Evolutionary conservation across 768 basidiomycete genomes (phyloP).

Genomic region (Vishniacozyma victoriae): DNA sequence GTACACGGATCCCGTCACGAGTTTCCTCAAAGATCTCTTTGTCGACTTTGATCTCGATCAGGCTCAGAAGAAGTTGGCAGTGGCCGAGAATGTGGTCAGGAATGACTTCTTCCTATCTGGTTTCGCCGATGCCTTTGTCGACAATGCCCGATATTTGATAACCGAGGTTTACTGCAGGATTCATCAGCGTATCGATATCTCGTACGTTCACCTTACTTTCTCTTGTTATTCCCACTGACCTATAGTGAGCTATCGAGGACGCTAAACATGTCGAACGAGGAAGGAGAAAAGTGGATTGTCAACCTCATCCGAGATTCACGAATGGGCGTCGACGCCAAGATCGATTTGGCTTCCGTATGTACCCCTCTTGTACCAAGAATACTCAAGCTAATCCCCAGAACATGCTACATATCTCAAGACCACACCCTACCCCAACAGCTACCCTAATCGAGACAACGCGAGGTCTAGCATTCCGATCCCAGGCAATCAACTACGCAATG

Average conservation of each 20-base stretch:
- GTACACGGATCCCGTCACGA: conserved; percentile 86
- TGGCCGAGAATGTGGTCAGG: conserved; percentile 65
- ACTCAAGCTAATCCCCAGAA: conserved; percentile 55
- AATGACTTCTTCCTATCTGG: conserved; percentile 92
- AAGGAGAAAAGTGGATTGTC: conserved; percentile 99
- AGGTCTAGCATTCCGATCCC: conserved; percentile 82
- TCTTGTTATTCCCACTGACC: background rate
- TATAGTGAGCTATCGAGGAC: conserved; percentile 82
- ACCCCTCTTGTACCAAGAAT: background rate
- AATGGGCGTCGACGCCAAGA: conserved; percentile 95
- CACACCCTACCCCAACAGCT: conserved; percentile 83
- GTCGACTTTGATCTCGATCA: conserved; percentile 94
- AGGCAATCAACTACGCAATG: conserved; percentile 78
- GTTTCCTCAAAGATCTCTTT: conserved; percentile 88
- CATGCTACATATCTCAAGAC: conserved; percentile 89
- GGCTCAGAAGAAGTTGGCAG: conserved; percentile 71
- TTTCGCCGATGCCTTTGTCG: conserved; percentile 88
- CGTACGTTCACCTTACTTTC: conserved; percentile 25
- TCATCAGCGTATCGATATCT: conserved; percentile 61
- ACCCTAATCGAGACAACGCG: conserved; percentile 92
- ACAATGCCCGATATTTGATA: conserved; percentile 91
- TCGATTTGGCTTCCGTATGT: conserved; percentile 85
- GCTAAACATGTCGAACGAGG: conserved; percentile 84
- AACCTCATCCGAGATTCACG: conserved; percentile 96
- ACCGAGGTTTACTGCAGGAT: conserved; percentile 97